phyloP scores from a whole-genome alignment of 768 basidiomycete genomes.

The Mycena indigotica region DNA sequence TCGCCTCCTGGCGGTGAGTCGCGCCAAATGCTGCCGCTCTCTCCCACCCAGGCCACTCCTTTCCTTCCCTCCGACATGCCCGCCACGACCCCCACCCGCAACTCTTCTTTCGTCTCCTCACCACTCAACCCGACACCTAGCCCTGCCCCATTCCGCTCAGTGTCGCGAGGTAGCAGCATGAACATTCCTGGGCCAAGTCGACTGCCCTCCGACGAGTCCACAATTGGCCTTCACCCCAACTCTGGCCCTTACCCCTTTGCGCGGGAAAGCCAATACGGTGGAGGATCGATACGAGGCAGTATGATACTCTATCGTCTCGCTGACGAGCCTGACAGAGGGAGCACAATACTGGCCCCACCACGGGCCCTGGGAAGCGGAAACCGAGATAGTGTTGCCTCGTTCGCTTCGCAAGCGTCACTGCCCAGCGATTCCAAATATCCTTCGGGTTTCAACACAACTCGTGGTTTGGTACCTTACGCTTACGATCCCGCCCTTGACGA shows the following conservation, averaged over 20 bases:
- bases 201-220: conserved; percentile 45
- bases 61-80: conserved; percentile 29
- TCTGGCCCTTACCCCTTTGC: conserved; percentile 46
- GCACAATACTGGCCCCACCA: conserved; percentile 39
- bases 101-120: conserved; percentile 48
- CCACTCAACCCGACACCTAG: conserved; percentile 51
- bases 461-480: conserved; percentile 64
- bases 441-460: conserved; percentile 28
- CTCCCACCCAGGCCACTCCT: conserved; percentile 25
- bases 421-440: conserved; percentile 73
- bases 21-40: conserved; percentile 22
- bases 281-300: conserved; percentile 40
- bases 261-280: conserved; percentile 24
- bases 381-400: conserved; percentile 36
- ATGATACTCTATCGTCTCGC: conserved; percentile 72
- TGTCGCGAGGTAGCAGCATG: conserved; percentile 39
- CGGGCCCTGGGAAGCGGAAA: conserved; percentile 27
- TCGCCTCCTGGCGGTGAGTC: conserved; percentile 17
- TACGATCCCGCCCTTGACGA: conserved; percentile 68
- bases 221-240: conserved; percentile 31
- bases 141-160: conserved; percentile 32
- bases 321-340: conserved; percentile 30
- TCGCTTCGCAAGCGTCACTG: conserved; percentile 49
- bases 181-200: conserved; percentile 8
- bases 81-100: conserved; percentile 26